Percentiles rank a stretch among this genome's conserved stretches.
These are phyloP conservation scores for Aureobasidium leucospermi DNA, from an alignment of 2,329 filamentous ascomycete species.

Conservation along the genomic window DNA sequence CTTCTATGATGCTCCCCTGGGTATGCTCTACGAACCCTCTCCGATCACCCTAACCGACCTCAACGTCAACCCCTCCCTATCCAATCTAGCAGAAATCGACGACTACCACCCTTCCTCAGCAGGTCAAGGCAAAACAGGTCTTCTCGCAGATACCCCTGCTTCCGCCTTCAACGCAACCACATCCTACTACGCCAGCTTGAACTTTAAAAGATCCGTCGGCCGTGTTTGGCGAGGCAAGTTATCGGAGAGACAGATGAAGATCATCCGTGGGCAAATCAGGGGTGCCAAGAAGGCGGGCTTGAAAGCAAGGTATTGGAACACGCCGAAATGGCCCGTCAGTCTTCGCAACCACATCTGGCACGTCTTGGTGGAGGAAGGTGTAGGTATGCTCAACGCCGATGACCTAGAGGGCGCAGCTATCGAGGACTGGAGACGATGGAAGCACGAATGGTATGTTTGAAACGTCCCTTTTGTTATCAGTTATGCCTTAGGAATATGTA, in stretches of 20 bases:
- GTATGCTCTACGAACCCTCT: constrained; percentile 32
- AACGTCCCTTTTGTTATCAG: neutral
- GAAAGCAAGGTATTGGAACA: constrained; percentile 51
- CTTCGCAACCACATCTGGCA: constrained; percentile 50
- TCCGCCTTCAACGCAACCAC: constrained; percentile 45
- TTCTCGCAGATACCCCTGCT: constrained; percentile 30
- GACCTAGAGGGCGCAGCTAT: constrained; percentile 44
- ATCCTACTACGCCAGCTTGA: constrained; percentile 59
- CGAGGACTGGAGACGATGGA: constrained; percentile 38
- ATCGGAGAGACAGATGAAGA: constrained; percentile 36
- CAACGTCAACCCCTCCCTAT: neutral
- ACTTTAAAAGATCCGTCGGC: constrained; percentile 48
- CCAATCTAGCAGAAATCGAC: neutral
- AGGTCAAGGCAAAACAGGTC: constrained; percentile 41
- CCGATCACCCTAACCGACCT: neutral
- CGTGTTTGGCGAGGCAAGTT: constrained; percentile 40
- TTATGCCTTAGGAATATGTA: neutral
- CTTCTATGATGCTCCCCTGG: constrained; percentile 58
- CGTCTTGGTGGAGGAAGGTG: constrained; percentile 46
- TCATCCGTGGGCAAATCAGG: constrained; percentile 45
- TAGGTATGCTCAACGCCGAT: constrained; percentile 52
- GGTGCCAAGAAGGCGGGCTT: constrained; percentile 46
- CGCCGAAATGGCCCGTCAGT: constrained; percentile 48
- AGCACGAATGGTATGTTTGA: constrained; percentile 14
- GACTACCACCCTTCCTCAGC: neutral